Base-by-base conservation (phyloP, 2,329 filamentous ascomycete genomes). In the Zarea fungicola region DNA sequence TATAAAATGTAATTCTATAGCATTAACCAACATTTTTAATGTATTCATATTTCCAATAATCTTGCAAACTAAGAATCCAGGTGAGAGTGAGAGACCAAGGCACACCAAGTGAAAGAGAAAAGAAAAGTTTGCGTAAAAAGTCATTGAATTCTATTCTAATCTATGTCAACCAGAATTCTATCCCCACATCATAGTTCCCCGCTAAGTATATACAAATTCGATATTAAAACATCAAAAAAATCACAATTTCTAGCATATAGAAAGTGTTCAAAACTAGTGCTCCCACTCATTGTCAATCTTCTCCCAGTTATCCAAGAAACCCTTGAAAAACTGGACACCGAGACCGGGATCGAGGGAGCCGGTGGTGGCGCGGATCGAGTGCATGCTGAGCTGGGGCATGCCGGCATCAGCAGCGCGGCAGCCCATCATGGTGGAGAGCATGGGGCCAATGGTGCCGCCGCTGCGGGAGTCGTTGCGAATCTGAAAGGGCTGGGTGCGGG, bases 371-470 rank as follows among this genome's bases (percentile, higher is more conserved):
- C 92, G 79, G 56, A 97, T 87, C 45, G 83, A 88, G 67, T 97
- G 92, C 92, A 97, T 97, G 62, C 86, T 92, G 58, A 96, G 69
- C 71, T 97, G 92, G 5, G 90, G 84, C 60, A 97, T 84, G 13
- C 92, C 92, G 1, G 88, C 89, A 64, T 97, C 92, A 42, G 93
- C 86, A 0, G 89, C 81, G 44, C 88, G 74, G 51, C 95, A 84
- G 25, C 92, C 92, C 68, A 93, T 87, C 23, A 79, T 80, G 23
- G 84, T 82, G 56, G 84, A 89, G 29, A 96, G 76, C 80, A 91
- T 90, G 1, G 93, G 93, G 0, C 93, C 93, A n/a, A 97, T 90
- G 0, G 93, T 99, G 14, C 93, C 93, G 25, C 93, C 93, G 61
- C 83, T 89, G 48, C 92, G 76, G 9, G 80, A 85, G 68, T 97